A percentile compares a stretch with the other conserved stretches of the same genome.
These are phyloP conservation scores for Apiospora saccharicola DNA, from an alignment of 2,329 filamentous ascomycete genomes.

Conservation along the genomic window DNA sequence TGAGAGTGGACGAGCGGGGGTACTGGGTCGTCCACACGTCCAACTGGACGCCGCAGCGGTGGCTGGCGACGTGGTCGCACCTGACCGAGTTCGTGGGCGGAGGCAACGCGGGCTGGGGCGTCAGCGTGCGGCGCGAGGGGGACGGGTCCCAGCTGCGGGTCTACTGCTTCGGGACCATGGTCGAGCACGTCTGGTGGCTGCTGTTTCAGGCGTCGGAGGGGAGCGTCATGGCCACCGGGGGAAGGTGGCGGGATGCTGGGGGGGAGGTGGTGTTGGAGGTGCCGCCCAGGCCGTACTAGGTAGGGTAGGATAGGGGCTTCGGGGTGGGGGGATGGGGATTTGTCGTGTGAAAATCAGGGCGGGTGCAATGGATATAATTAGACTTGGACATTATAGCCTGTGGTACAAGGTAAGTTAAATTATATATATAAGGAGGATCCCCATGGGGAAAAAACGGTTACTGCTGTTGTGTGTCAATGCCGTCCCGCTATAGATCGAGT, in stretches of 20 bases:
- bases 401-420: too few species aligned
- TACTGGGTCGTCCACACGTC: not conserved
- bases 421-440: too few species aligned
- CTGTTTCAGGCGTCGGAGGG: not conserved
- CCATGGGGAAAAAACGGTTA: too few species aligned
- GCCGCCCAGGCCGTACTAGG: not conserved
- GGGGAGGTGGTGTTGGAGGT: not conserved
- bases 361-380: too few species aligned
- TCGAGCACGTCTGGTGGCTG: conserved; percentile 12
- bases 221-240: not conserved
- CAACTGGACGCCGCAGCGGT: not conserved
- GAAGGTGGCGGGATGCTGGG: not conserved
- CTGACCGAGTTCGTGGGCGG: not conserved
- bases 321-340: too few species aligned
- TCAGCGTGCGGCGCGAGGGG: not conserved
- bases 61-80: not conserved
- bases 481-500: too few species aligned
- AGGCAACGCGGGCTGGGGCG: not conserved
- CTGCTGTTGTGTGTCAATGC: too few species aligned
- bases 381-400: too few species aligned
- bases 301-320: not conserved
- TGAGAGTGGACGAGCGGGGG: not conserved
- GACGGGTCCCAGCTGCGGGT: not conserved
- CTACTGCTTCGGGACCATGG: not conserved
- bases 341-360: too few species aligned